These are phyloP conservation scores for Ceriops zippeliana DNA, from an alignment of 345 rosid species.

Conservation along the genomic window DNA sequence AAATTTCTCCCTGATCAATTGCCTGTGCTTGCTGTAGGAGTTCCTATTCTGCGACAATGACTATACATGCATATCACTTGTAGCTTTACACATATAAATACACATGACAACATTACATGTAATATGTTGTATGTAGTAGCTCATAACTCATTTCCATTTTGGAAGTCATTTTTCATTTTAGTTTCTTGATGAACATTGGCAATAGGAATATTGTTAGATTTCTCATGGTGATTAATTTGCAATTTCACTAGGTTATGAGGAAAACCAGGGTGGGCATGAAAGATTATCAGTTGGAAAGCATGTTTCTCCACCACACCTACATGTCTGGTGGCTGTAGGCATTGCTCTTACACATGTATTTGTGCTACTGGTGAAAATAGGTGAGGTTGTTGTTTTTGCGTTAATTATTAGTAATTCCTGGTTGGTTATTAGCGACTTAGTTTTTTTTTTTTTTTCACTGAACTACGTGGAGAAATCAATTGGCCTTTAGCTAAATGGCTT, in stretches of 20 bases:
- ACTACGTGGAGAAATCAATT: background rate
- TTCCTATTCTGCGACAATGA: background rate
- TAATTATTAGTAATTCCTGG: background rate
- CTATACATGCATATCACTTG: background rate
- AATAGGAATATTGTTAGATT: background rate
- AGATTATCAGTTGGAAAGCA: constrained; percentile 94
- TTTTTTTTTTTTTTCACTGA: background rate
- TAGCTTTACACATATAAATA: background rate
- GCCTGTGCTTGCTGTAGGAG: background rate
- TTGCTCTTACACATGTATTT: constrained; percentile 90
- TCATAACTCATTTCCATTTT: too few species aligned
- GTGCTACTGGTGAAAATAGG: constrained; percentile 96
- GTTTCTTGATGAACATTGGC: background rate
- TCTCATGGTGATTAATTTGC: constrained; percentile 3
- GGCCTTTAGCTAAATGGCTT: background rate
- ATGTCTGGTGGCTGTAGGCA: constrained; percentile 96
- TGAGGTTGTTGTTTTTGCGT: constrained; percentile 19
- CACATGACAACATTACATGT: too few species aligned
- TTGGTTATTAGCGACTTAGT: background rate
- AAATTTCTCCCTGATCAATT: background rate
- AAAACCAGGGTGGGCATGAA: constrained; percentile 56
- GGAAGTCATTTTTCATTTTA: background rate
- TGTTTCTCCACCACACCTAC: constrained; percentile 87
- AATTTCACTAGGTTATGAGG: constrained; percentile 68
- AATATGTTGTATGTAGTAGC: too few species aligned